These are phyloP conservation scores for Colletotrichum sp. DNA, from an alignment of 2,329 filamentous ascomycete genomes.

Conservation along the genomic window DNA sequence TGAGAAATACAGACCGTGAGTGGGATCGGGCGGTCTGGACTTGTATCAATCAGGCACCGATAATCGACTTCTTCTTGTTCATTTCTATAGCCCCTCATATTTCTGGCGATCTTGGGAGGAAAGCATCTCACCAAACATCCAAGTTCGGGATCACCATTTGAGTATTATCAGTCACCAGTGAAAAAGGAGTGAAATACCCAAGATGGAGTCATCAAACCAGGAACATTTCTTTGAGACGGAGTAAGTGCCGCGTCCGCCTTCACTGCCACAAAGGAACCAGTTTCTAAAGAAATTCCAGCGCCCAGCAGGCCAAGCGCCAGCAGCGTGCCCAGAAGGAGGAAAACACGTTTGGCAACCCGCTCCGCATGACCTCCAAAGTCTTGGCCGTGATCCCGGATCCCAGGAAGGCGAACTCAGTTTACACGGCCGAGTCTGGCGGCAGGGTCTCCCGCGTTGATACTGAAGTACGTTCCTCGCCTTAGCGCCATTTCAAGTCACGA, in stretches of 20 bases:
- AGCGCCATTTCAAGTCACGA: not conserved
- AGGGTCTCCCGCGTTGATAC: constrained; percentile 75
- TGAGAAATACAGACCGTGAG: constrained; percentile 13
- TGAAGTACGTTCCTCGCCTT: constrained; percentile 58
- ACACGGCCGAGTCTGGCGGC: constrained; percentile 88
- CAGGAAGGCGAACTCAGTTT: constrained; percentile 63
- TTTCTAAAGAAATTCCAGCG: not conserved
- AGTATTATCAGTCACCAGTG: not conserved
- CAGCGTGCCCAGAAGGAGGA: constrained; percentile 62
- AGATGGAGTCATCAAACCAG: constrained; percentile 74
- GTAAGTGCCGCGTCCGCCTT: constrained; percentile 52
- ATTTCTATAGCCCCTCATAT: not conserved
- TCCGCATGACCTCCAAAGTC: constrained; percentile 84
- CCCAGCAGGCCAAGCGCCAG: constrained; percentile 15
- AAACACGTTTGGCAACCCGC: constrained; percentile 84
- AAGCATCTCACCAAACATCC: not conserved
- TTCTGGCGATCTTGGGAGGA: not conserved
- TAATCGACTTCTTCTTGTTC: not conserved
- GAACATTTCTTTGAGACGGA: constrained; percentile 93
- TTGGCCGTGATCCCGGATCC: constrained; percentile 76
- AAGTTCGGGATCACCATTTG: not conserved
- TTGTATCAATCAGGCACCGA: not conserved
- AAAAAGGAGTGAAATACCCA: constrained; percentile 31
- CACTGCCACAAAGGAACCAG: not conserved
- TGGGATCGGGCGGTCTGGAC: not conserved